These are phyloP conservation scores for Tricholoma sp. DNA, from an alignment of 768 basidiomycete species.

Conservation along the genomic window DNA sequence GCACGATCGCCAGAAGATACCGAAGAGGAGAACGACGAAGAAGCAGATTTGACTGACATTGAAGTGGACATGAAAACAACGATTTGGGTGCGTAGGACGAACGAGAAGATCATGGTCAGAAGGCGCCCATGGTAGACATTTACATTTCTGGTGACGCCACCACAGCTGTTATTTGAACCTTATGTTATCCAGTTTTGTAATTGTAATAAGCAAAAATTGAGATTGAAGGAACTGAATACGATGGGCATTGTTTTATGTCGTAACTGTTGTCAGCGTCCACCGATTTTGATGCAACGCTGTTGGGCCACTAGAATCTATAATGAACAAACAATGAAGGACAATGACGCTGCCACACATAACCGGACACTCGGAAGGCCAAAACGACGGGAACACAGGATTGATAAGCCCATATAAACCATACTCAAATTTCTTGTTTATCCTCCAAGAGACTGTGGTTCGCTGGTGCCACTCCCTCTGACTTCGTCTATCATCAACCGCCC, in stretches of 20 bases:
- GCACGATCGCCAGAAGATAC: not conserved
- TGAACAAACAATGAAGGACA: not conserved
- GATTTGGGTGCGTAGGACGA: conserved; percentile 34
- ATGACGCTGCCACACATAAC: not conserved
- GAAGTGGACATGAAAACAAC: conserved; percentile 26
- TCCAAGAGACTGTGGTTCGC: not conserved
- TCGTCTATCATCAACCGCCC: no score
- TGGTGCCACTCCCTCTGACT: not conserved
- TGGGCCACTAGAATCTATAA: not conserved
- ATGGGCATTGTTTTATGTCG: not conserved
- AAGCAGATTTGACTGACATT: not conserved
- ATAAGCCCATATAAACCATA: not conserved
- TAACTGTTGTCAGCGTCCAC: not conserved
- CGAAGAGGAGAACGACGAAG: conserved; percentile 15
- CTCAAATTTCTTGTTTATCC: not conserved
- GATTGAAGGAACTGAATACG: not conserved
- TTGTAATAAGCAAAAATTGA: no score
- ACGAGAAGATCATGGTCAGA: conserved; percentile 38
- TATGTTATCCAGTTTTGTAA: not conserved
- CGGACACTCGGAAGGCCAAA: not conserved
- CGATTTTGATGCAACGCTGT: not conserved
- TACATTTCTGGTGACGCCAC: not conserved
- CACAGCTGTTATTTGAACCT: not conserved
- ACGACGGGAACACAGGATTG: not conserved
- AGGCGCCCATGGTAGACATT: conserved; percentile 32